Conservation (phyloP, 331 rosid species). For the Malus hybrid region DNA sequence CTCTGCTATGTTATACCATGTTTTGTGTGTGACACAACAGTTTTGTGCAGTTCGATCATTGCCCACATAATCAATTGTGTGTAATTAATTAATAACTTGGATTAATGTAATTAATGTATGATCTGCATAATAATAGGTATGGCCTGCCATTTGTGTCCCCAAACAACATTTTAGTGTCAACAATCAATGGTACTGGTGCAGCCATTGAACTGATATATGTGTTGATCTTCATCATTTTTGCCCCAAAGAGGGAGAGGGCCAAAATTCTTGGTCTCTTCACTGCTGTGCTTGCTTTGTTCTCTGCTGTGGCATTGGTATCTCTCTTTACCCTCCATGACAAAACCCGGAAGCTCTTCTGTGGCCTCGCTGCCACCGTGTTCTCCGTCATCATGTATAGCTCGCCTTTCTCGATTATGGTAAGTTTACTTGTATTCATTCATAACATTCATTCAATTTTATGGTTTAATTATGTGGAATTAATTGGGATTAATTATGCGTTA, state of each 20-base stretch:
- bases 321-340: conserved; percentile 50
- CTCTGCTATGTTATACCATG: no score
- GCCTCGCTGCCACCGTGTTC: conserved; percentile 58
- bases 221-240: conserved; percentile 41
- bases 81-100: not conserved
- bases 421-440: not conserved
- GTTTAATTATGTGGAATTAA: no score
- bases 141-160: conserved; percentile 87
- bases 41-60: no score
- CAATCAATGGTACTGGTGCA: conserved; percentile 77
- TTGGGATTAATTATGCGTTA: not conserved
- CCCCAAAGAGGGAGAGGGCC: conserved; percentile 48
- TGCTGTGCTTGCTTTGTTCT: conserved; percentile 32
- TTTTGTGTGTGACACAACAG: no score
- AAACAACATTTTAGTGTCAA: conserved; percentile 63
- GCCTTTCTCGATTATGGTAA: conserved; percentile 83
- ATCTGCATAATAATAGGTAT: conserved; percentile 36
- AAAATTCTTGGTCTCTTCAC: conserved; percentile 48
- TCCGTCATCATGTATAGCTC: conserved; percentile 92
- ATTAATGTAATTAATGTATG: not conserved
- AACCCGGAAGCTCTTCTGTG: conserved; percentile 60
- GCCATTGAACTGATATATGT: conserved; percentile 60
- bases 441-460: not conserved
- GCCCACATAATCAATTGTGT: not conserved
- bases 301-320: conserved; percentile 58